A percentile compares a stretch with the other conserved stretches of the same genome.
These are phyloP conservation scores for Penicillium occitanis DNA, from an alignment of 2,329 filamentous ascomycete genomes.

Conservation along the genomic window DNA sequence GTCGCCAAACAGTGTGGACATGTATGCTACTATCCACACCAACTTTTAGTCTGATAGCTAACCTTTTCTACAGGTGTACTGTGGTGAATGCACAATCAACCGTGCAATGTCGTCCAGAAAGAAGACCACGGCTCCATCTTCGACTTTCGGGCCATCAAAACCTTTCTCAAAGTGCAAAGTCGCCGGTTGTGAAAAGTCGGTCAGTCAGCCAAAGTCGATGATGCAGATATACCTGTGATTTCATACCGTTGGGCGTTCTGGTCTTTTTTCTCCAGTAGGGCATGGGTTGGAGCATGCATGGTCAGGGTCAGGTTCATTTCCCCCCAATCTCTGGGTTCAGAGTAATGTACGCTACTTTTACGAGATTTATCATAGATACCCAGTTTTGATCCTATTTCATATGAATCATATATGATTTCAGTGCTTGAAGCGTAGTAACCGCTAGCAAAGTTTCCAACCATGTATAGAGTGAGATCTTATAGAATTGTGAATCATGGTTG, in stretches of 20 bases:
- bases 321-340: background rate
- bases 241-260: conserved; percentile 10
- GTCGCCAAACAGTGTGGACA: conserved; percentile 88
- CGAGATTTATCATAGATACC: conserved; percentile 18
- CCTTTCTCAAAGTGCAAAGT: conserved; percentile 49
- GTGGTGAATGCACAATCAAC: conserved; percentile 48
- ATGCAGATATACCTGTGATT: conserved; percentile 50
- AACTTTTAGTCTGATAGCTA: background rate
- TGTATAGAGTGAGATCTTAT: background rate
- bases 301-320: background rate
- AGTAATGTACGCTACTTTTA: conserved; percentile 4
- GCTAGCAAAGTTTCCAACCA: background rate
- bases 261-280: background rate
- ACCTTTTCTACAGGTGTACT: conserved; percentile 44
- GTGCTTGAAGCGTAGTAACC: background rate
- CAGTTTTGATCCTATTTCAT: background rate
- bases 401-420: background rate
- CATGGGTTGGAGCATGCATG: background rate
- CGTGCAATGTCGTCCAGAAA: conserved; percentile 32
- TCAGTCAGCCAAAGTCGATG: conserved; percentile 44
- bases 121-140: conserved; percentile 32
- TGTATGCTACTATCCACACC: conserved; percentile 53
- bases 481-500: background rate
- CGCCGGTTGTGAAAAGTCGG: conserved; percentile 41
- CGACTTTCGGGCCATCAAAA: conserved; percentile 31